These are phyloP conservation scores for Paramarasmius palmivorus DNA, from an alignment of 1,284 basidiomycete genomes.

Conservation along the genomic window DNA sequence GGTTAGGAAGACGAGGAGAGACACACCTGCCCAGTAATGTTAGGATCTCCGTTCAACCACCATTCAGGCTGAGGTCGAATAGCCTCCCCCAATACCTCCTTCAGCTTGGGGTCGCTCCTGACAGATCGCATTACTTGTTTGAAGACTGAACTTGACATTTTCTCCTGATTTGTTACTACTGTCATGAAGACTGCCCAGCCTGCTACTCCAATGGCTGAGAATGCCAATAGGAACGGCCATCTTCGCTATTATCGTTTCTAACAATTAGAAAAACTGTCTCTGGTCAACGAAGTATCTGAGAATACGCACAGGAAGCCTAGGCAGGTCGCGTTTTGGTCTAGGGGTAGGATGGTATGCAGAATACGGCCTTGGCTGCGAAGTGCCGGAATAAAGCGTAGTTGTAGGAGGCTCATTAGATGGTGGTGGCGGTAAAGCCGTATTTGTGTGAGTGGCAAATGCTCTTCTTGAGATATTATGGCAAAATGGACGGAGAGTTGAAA, in stretches of 20 bases:
- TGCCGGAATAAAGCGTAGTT: slow-evolving; percentile 29
- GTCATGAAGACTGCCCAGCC: slow-evolving; percentile 70
- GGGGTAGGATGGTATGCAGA: slow-evolving; percentile 30
- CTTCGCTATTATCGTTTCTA: slow-evolving; percentile 34
- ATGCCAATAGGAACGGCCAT: slow-evolving; percentile 62
- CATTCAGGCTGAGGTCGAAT: slow-evolving; percentile 72
- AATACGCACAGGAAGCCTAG: slow-evolving; percentile 39
- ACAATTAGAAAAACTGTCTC: neutral
- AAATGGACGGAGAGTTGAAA: neutral
- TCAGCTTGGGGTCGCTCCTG: slow-evolving; percentile 49
- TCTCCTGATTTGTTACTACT: slow-evolving; percentile 75
- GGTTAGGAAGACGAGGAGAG: neutral
- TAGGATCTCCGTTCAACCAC: slow-evolving; percentile 78
- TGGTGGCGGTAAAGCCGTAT: neutral
- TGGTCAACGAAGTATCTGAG: neutral
- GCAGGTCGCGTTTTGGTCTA: slow-evolving; percentile 38
- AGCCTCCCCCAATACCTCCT: slow-evolving; percentile 61
- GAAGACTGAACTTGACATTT: slow-evolving; percentile 73
- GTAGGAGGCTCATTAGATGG: neutral
- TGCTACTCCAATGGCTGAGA: slow-evolving; percentile 52
- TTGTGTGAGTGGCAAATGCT: neutral
- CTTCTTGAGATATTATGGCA: neutral
- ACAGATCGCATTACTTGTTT: slow-evolving; percentile 63
- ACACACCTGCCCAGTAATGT: slow-evolving; percentile 66
- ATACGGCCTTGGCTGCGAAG: slow-evolving; percentile 33